Conservation (phyloP, 768 basidiomycete species). For the Leccinum truebloodii region DNA sequence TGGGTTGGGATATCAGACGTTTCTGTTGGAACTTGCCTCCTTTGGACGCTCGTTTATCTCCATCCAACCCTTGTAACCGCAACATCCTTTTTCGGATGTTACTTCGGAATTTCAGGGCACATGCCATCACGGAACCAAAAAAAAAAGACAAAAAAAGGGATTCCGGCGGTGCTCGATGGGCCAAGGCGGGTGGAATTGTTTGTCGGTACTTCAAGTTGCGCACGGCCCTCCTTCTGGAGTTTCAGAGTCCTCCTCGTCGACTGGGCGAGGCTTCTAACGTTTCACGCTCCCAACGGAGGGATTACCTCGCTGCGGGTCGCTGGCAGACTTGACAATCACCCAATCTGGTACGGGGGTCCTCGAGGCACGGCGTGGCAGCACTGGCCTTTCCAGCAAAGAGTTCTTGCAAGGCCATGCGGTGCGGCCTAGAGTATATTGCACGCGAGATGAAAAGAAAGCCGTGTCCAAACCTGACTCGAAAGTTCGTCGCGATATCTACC, state of each 20-base stretch:
- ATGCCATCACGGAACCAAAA: slow-evolving; percentile 5
- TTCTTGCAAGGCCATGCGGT: slow-evolving; percentile 2
- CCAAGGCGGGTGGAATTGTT: slow-evolving; percentile 11
- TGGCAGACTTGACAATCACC: background rate
- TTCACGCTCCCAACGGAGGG: background rate
- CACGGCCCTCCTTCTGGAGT: background rate
- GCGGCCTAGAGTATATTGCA: slow-evolving; percentile 1
- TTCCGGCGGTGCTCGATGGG: slow-evolving; percentile 5
- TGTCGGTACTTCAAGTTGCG: background rate
- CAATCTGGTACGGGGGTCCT: background rate
- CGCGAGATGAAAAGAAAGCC: slow-evolving; percentile 9
- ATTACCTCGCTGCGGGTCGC: background rate
- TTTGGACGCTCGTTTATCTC: slow-evolving; percentile 21
- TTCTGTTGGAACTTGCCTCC: slow-evolving; percentile 33
- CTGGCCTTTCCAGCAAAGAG: slow-evolving; percentile 2
- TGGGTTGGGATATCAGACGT: slow-evolving; percentile 25
- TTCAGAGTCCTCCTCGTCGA: background rate
- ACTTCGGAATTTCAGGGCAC: slow-evolving; percentile 3
- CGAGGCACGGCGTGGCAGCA: slow-evolving; percentile 4
- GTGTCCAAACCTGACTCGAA: slow-evolving; percentile 2
- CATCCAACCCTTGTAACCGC: slow-evolving; percentile 8
- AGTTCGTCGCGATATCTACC: background rate
- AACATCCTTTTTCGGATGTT: slow-evolving; percentile 7
- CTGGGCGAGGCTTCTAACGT: background rate
- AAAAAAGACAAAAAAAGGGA: background rate